phyloP scores from a whole-genome alignment of 805 yeast species.

The Hanseniaspora singularis region DNA sequence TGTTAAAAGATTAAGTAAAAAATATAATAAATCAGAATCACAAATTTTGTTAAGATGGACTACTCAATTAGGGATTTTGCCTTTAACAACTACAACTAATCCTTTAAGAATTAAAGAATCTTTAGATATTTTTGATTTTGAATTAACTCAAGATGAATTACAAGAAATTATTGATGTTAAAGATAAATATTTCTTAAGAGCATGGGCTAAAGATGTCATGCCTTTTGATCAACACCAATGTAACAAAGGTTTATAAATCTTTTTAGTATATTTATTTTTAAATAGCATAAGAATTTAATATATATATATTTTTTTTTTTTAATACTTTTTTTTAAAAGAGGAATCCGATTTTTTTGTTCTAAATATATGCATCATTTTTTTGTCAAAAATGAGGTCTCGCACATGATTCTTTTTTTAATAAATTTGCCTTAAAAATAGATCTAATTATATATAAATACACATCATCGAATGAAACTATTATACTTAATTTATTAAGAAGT shows the following conservation, averaged over 20 bases:
- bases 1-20: constrained; percentile 34
- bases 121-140: constrained; percentile 43
- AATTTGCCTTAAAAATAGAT: too few species aligned
- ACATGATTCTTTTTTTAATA: too few species aligned
- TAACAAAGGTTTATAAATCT: constrained; percentile 16
- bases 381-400: too few species aligned
- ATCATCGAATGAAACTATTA: too few species aligned
- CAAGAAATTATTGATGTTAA: constrained; percentile 32
- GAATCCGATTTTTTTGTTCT: too few species aligned
- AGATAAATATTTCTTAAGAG: constrained; percentile 20
- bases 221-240: constrained; percentile 3
- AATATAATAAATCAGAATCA: constrained; percentile 43
- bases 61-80: constrained; percentile 48
- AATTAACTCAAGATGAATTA: constrained; percentile 38
- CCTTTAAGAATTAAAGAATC: constrained; percentile 42
- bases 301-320: not conserved
- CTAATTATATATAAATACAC: too few species aligned
- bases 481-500: too few species aligned
- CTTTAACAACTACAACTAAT: constrained; percentile 54
- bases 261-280: too few species aligned
- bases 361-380: too few species aligned
- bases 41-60: constrained; percentile 57
- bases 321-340: too few species aligned
- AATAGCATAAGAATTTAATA: not conserved
- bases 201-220: constrained; percentile 13